Conservation (phyloP, 164 flowering plant genomes). For the Macadamia integrifolia region DNA sequence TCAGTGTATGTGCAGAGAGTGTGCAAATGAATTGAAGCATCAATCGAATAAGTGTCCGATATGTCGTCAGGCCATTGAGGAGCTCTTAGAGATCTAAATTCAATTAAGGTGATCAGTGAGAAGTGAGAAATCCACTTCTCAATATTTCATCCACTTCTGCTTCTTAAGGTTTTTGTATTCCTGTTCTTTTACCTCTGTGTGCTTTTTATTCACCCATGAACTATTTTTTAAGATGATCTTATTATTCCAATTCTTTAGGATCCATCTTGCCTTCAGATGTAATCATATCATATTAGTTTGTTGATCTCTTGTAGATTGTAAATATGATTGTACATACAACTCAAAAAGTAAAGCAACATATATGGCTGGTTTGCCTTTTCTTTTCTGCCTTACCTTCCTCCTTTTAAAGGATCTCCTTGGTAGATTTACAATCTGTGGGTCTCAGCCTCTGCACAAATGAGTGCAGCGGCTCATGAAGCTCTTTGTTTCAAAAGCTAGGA, state of each 20-base stretch:
- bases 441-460: no score
- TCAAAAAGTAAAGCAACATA: no score
- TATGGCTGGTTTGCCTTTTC: no score
- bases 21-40: conserved; percentile 67
- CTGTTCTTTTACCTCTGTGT: neutral
- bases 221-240: neutral
- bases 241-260: neutral
- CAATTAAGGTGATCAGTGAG: conserved; percentile 13
- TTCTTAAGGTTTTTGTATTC: no score
- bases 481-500: no score
- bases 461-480: no score
- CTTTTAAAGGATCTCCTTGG: no score
- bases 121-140: neutral
- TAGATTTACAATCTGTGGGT: no score
- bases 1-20: conserved; percentile 86
- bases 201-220: neutral
- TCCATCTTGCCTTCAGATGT: neutral
- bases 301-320: conserved; percentile 6
- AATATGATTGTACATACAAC: conserved; percentile 4
- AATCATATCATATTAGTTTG: neutral
- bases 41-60: conserved; percentile 83
- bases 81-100: conserved; percentile 69
- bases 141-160: neutral
- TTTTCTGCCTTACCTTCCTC: no score
- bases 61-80: conserved; percentile 74